phyloP scores from a whole-genome alignment of 2,329 filamentous ascomycete genomes.

The Emergomyces africanus region DNA sequence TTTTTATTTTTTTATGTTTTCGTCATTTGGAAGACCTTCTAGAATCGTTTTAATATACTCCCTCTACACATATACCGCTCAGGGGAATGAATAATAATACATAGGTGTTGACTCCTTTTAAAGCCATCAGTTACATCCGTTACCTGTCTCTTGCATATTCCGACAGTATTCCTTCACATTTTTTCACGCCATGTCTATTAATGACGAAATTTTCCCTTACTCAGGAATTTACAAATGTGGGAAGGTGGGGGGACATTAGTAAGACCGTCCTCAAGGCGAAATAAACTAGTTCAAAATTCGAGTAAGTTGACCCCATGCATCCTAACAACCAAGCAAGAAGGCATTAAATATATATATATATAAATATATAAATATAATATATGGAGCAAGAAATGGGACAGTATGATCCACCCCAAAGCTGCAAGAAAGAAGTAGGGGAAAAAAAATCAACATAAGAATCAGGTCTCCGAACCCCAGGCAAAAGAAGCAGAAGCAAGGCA shows the following conservation, averaged over 20 bases:
- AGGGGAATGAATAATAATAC: not conserved
- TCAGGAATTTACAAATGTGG: not conserved
- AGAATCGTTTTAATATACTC: not conserved
- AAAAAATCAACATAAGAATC: not conserved
- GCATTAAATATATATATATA: not conserved
- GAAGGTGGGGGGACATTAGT: too few species aligned
- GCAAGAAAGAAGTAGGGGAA: not conserved
- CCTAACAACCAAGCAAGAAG: not conserved
- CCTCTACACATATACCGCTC: not conserved
- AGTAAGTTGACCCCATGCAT: not conserved
- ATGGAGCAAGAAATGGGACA: not conserved
- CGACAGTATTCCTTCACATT: too few species aligned
- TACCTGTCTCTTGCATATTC: not conserved
- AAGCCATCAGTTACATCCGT: not conserved
- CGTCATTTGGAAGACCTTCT: not conserved
- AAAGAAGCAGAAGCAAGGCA: constrained; percentile 6
- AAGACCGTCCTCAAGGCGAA: too few species aligned
- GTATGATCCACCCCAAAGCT: not conserved
- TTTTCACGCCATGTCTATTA: not conserved
- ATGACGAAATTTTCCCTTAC: not conserved
- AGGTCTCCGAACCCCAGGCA: not conserved
- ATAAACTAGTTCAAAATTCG: not conserved
- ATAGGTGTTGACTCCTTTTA: not conserved
- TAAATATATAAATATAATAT: not conserved
- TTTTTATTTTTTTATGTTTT: not conserved